Percentiles rank a stretch among this genome's conserved stretches.
These are phyloP conservation scores for Pulveroboletus ravenelii DNA, from an alignment of 768 basidiomycete genomes.

Conservation along the genomic window DNA sequence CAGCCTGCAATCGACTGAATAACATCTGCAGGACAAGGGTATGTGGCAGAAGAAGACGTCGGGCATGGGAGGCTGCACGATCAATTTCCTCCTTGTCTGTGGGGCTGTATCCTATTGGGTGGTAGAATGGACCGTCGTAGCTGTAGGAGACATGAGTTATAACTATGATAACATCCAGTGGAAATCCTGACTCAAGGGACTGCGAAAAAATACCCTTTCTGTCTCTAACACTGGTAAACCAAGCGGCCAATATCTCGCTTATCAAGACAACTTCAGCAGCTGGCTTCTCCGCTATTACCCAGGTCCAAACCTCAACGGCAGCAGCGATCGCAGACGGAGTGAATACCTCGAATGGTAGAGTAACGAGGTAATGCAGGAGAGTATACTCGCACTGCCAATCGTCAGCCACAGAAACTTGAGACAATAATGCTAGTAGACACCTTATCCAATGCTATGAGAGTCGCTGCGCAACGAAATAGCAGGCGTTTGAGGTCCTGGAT, in stretches of 20 bases:
- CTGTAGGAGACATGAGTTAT: slow-evolving; percentile 39
- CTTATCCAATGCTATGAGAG: slow-evolving; percentile 63
- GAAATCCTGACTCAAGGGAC: slow-evolving; percentile 63
- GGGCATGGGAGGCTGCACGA: slow-evolving; percentile 61
- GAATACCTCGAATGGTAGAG: slow-evolving; percentile 83
- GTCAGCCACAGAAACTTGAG: slow-evolving; percentile 3
- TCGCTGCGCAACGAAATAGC: slow-evolving; percentile 82
- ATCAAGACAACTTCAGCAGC: slow-evolving; percentile 79
- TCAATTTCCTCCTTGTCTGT: slow-evolving; percentile 84
- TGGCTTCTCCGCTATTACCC: slow-evolving; percentile 86
- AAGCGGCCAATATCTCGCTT: slow-evolving; percentile 80
- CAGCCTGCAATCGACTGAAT: slow-evolving; percentile 89
- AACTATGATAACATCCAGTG: neutral
- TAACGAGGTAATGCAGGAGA: slow-evolving; percentile 81
- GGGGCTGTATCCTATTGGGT: slow-evolving; percentile 82
- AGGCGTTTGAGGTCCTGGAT: slow-evolving; percentile 81
- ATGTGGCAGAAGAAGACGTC: slow-evolving; percentile 78
- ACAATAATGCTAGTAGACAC: slow-evolving; percentile 31
- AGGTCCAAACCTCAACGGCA: slow-evolving; percentile 94
- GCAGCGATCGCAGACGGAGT: slow-evolving; percentile 81
- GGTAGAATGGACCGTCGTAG: slow-evolving; percentile 82
- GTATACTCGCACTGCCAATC: slow-evolving; percentile 72
- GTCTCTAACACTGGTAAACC: slow-evolving; percentile 76
- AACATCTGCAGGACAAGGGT: slow-evolving; percentile 80
- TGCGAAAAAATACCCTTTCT: slow-evolving; percentile 82